A percentile compares a stretch with the other conserved stretches of the same genome.
Evolutionary conservation across 1,139 yeast species (phyloP).

Genomic region (Lodderomyces metapsilosis): DNA sequence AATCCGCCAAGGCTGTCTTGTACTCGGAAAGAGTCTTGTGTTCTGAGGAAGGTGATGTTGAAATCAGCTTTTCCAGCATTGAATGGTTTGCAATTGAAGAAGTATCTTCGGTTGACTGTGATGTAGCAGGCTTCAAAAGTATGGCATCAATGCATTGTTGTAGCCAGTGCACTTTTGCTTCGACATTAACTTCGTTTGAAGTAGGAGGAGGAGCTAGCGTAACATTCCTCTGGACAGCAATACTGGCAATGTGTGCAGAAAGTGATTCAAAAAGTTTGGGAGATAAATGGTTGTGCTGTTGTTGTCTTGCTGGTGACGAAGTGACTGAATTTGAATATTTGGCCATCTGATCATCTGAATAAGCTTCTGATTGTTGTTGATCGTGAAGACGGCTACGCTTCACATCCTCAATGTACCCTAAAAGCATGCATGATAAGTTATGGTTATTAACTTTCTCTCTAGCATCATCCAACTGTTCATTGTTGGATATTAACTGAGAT

Average conservation of each 20-base stretch:
- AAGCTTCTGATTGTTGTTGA: conserved; percentile 1
- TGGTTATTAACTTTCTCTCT: conserved; percentile 34
- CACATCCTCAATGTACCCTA: conserved; percentile 49
- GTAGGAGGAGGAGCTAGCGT: conserved; percentile 46
- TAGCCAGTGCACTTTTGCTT: conserved; percentile 47
- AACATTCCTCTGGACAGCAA: conserved; percentile 52
- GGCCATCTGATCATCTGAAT: conserved; percentile 9
- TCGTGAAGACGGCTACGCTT: conserved; percentile 13
- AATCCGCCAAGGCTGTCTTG: conserved; percentile 57
- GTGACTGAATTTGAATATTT: conserved; percentile 3
- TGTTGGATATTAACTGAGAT: conserved; percentile 27
- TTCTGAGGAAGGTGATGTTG: neutral
- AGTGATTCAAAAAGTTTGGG: conserved; percentile 39
- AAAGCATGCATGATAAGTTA: conserved; percentile 42
- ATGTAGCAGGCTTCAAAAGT: conserved; percentile 10
- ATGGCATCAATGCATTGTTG: conserved; percentile 50
- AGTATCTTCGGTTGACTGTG: neutral
- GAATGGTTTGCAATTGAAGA: conserved; percentile 8
- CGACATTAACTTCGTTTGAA: conserved; percentile 26
- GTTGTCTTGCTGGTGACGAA: conserved; percentile 10
- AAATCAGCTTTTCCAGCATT: neutral
- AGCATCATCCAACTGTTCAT: conserved; percentile 32
- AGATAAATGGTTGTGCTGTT: neutral
- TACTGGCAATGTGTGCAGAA: conserved; percentile 52
- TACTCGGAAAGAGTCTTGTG: conserved; percentile 37